Percentiles rank a stretch among this genome's conserved stretches.
phyloP scores from a whole-genome alignment of 2,329 filamentous ascomycete species.

The Beauveria caledonica region DNA sequence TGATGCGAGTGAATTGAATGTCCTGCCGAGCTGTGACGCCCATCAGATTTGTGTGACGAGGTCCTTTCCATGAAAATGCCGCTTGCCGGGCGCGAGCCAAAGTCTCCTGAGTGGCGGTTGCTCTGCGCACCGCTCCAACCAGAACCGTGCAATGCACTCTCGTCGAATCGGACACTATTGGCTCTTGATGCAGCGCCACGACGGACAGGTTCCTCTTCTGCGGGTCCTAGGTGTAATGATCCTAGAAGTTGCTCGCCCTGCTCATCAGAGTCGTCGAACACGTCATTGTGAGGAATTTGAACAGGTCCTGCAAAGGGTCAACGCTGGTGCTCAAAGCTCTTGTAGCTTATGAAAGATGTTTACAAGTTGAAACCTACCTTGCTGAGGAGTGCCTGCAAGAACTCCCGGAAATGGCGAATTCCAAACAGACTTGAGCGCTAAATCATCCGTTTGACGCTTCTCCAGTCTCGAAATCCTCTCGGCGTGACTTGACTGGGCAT shows the following conservation, averaged over 20 bases:
- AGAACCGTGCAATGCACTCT: conserved; percentile 82
- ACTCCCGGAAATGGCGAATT: conserved; percentile 87
- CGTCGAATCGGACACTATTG: conserved; percentile 96
- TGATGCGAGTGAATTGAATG: conserved; percentile 62
- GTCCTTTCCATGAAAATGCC: conserved; percentile 86
- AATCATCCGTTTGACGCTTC: conserved; percentile 60
- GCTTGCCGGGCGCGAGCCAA: conserved; percentile 71
- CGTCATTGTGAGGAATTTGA: conserved; percentile 70
- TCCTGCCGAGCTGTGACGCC: conserved; percentile 86
- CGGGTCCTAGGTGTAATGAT: conserved; percentile 69
- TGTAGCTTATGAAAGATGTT: too few relatives aligned
- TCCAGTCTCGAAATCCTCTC: conserved; percentile 55
- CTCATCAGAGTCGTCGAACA: conserved; percentile 86
- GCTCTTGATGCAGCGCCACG: conserved; percentile 83
- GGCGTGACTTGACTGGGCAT: conserved; percentile 52
- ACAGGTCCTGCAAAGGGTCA: conserved; percentile 53
- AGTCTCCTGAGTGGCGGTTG: conserved; percentile 75
- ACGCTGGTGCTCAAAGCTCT: background rate
- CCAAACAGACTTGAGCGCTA: conserved; percentile 78
- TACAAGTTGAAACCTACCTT: conserved; percentile 51
- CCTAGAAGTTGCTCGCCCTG: conserved; percentile 72
- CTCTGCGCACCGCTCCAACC: conserved; percentile 66
- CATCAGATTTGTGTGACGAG: conserved; percentile 91
- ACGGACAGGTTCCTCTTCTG: conserved; percentile 77
- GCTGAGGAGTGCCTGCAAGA: conserved; percentile 73